Conservation (phyloP, 495 filamentous ascomycete species). For the Xylaria sp. region DNA sequence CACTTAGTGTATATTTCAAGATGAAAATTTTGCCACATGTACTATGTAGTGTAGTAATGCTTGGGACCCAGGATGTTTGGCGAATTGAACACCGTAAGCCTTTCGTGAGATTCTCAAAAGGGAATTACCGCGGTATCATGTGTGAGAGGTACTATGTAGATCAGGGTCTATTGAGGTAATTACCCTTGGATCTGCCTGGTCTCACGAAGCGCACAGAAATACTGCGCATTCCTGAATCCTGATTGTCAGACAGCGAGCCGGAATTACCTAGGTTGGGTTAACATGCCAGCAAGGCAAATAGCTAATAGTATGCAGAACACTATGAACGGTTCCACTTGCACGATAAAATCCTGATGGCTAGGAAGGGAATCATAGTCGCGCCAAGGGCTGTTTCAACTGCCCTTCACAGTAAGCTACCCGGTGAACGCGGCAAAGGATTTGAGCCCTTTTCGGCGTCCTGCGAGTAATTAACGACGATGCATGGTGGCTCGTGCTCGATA, state of each 20-base stretch:
- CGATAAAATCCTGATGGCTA: constrained; percentile 17
- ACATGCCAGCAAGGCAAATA: constrained; percentile 17
- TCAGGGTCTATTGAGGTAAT: constrained; percentile 13
- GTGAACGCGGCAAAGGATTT: constrained; percentile 1
- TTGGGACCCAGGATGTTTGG: not conserved
- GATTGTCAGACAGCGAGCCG: constrained; percentile 7
- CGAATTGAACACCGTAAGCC: constrained; percentile 7
- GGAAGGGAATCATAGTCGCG: constrained; percentile 16
- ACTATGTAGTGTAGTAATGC: constrained; percentile 14
- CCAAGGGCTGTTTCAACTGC: constrained; percentile 24
- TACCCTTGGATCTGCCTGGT: constrained; percentile 3
- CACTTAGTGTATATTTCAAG: not conserved
- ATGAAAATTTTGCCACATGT: constrained; percentile 8
- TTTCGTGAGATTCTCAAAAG: not conserved
- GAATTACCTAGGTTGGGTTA: constrained; percentile 5
- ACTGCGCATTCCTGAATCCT: constrained; percentile 22
- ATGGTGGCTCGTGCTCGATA: constrained; percentile 15
- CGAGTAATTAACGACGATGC: constrained; percentile 14
- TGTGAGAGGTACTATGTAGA: constrained; percentile 3
- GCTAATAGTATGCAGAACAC: constrained; percentile 2
- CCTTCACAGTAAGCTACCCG: constrained; percentile 27
- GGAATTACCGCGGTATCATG: constrained; percentile 13
- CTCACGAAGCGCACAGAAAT: constrained; percentile 7
- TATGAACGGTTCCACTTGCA: constrained; percentile 18
- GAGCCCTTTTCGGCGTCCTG: constrained; percentile 12